A percentile compares a stretch with the other conserved stretches of the same genome.
Evolutionary conservation across 75 land plant genomes (phyloP).

Genomic region (Cryptomeria japonica): DNA sequence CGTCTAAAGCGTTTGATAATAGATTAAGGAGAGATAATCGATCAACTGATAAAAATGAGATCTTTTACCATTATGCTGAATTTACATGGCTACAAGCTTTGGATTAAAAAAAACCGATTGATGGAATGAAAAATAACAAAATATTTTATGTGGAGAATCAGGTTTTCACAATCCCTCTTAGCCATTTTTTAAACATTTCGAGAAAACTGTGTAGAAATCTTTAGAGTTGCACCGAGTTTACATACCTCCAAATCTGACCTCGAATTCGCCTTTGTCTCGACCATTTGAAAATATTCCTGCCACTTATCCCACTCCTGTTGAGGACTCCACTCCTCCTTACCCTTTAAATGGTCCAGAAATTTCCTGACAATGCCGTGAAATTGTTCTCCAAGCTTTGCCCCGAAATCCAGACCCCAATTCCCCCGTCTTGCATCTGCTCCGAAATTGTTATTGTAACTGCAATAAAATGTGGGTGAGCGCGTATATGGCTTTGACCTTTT

Average conservation of each 20-base stretch:
- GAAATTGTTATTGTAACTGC: background rate
- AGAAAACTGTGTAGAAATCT: background rate
- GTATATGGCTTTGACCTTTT: background rate
- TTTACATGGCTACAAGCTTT: background rate
- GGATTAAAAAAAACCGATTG: background rate
- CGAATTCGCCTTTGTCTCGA: background rate
- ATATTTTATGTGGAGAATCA: too few relatives aligned
- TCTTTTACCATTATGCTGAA: background rate
- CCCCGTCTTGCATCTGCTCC: background rate
- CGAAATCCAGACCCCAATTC: background rate
- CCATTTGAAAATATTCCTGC: slow-evolving; percentile 6
- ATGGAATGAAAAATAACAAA: background rate
- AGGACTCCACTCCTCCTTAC: background rate
- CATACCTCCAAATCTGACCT: slow-evolving; percentile 8
- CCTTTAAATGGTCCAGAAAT: slow-evolving; percentile 1
- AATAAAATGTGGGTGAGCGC: background rate
- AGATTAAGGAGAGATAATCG: too few relatives aligned
- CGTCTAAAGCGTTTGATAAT: too few relatives aligned
- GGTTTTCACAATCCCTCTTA: background rate
- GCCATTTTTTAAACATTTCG: too few relatives aligned
- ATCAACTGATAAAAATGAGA: background rate
- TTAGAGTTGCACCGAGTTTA: background rate
- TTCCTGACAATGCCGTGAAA: background rate
- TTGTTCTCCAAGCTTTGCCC: background rate
- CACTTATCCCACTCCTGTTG: background rate